Base-by-base conservation (phyloP, 2,329 filamentous ascomycete genomes). In the Ophiosphaerella narmari region DNA sequence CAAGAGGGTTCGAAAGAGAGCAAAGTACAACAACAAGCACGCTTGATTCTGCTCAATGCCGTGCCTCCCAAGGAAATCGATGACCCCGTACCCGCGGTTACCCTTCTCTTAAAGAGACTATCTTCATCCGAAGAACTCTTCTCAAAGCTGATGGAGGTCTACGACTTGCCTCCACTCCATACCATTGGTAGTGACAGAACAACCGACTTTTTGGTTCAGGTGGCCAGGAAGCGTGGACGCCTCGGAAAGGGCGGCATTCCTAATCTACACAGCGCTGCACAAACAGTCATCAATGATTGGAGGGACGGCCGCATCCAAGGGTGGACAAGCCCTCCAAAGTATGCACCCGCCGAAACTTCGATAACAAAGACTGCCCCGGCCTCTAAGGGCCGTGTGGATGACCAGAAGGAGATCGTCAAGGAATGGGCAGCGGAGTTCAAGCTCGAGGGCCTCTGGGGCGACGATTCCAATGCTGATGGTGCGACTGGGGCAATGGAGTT, bases 351-450 rank as follows among this genome's bases (percentile, higher is more conserved):
- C n/a, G 61, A 54, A 38, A 66, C 72, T 16, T 68, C 71, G 38
- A 68, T 75, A 43, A 72, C 74, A 38, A 70, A 74, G 55, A 68
- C 71, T 39, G 63, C 66, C n/a, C 63, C 68, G 43, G 65, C 68
- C 29, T 52, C 59, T 24, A 67, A 64, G 52, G 55, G 58, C 48
- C 68, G 71, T 39, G 66, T 69, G 26, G 66, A 91, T 59, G 86
- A 95, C 54, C 79, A 81, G 73, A 91, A 95, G 78, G 78, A 91
- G 75, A 90, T 97, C 71, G 91, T 97, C 47, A 89, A 88, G 9
- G 87, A 95, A 72, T 96, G 93, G 91, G 90, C 92, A 7, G 86
- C 90, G 65, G 93, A 97, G 75, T 97, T 99, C 76, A 92, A 93
- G 78, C 81, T 99, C 7, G 94, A 97, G 55, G 94, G 91, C 2